Percentiles rank a stretch among this genome's conserved stretches.
These are phyloP conservation scores for Malassezia globosa DNA, from an alignment of 1,284 basidiomycete species.

Conservation along the genomic window DNA sequence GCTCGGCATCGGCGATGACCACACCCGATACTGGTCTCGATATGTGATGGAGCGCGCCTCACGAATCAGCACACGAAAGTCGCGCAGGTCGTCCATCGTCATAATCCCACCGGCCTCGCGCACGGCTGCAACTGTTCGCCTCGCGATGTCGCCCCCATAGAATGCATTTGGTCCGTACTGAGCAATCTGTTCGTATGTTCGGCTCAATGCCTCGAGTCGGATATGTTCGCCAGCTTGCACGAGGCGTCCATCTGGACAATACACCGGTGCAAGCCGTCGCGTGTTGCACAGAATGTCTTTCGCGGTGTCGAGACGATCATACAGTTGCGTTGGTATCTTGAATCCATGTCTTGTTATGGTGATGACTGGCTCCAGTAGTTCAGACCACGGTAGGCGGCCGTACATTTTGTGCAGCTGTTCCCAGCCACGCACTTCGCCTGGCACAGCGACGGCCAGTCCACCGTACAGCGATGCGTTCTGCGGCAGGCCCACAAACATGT, in stretches of 20 bases:
- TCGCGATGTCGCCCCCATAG: slow-evolving; percentile 61
- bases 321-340: slow-evolving; percentile 32
- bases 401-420: slow-evolving; percentile 39
- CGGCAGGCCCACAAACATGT: slow-evolving; percentile 38
- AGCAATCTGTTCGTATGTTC: slow-evolving; percentile 30
- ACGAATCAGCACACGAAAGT: slow-evolving; percentile 55
- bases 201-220: slow-evolving; percentile 21
- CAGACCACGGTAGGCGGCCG: slow-evolving; percentile 43
- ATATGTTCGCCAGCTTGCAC: slow-evolving; percentile 50
- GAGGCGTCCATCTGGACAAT: slow-evolving; percentile 33
- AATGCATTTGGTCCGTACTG: slow-evolving; percentile 31
- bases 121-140: slow-evolving; percentile 61
- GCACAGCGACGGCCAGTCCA: slow-evolving; percentile 44
- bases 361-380: slow-evolving; percentile 40
- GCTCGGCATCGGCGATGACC: slow-evolving; percentile 57
- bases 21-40: slow-evolving; percentile 64
- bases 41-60: slow-evolving; percentile 57
- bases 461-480: slow-evolving; percentile 26
- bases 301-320: slow-evolving; percentile 23
- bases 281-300: slow-evolving; percentile 48
- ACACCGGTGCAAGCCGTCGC: slow-evolving; percentile 30
- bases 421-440: slow-evolving; percentile 46
- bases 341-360: slow-evolving; percentile 39
- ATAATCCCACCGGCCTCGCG: slow-evolving; percentile 62
- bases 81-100: slow-evolving; percentile 59